phyloP scores from a whole-genome alignment of 768 basidiomycete species.

The Leccinum variicolor region DNA sequence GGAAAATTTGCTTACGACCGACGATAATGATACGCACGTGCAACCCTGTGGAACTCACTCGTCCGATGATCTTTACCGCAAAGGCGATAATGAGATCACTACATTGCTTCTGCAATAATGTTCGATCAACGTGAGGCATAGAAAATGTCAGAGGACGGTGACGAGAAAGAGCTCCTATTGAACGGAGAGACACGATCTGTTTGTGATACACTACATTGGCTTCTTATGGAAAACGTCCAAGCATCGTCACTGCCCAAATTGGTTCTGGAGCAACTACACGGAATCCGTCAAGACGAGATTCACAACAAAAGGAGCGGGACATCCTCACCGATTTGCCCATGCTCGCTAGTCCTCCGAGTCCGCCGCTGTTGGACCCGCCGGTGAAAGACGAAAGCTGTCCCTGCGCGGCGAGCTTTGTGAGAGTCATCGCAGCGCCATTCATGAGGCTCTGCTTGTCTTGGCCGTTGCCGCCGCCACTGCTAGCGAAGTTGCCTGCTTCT shows the following conservation, averaged over 20 bases:
- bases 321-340: constrained; percentile 44
- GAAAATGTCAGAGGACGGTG: too few relatives aligned
- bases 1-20: too few relatives aligned
- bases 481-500: constrained; percentile 72
- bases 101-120: too few relatives aligned
- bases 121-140: too few relatives aligned
- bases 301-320: not conserved
- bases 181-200: too few relatives aligned
- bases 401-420: constrained; percentile 79
- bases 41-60: too few relatives aligned
- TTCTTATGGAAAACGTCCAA: too few relatives aligned
- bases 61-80: too few relatives aligned
- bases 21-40: too few relatives aligned
- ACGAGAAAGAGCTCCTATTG: too few relatives aligned
- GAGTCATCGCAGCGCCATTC: constrained; percentile 82
- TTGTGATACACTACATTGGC: too few relatives aligned
- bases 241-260: not conserved
- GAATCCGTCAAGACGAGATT: not conserved
- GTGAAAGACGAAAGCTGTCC: constrained; percentile 41
- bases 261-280: not conserved
- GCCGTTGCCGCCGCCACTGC: constrained; percentile 46
- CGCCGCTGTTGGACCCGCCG: constrained; percentile 69
- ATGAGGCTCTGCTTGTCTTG: constrained; percentile 77
- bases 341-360: constrained; percentile 53
- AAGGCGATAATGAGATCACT: too few relatives aligned